Conservation (phyloP, 2,329 filamentous ascomycete genomes). For the Aureobasidium sp. region DNA sequence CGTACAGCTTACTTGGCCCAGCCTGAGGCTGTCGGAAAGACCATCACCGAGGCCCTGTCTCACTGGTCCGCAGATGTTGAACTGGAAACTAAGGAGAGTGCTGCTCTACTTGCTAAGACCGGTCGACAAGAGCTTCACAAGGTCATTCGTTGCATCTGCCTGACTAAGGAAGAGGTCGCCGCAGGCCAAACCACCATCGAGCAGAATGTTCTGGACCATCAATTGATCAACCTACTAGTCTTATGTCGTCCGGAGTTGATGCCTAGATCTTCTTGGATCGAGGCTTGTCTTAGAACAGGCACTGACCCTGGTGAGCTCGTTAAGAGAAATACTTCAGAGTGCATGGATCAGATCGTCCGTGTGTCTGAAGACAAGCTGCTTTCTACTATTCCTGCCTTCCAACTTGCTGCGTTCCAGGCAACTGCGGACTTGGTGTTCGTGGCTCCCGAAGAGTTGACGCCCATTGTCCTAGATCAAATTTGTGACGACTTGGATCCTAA, state of each 20-base stretch:
- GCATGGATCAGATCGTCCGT: slow-evolving; percentile 61
- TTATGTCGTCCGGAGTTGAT: slow-evolving; percentile 73
- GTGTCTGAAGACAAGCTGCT: slow-evolving; percentile 33
- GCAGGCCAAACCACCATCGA: slow-evolving; percentile 40
- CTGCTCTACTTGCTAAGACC: slow-evolving; percentile 58
- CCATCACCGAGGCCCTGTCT: slow-evolving; percentile 71
- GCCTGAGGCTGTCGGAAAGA: slow-evolving; percentile 52
- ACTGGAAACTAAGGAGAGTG: slow-evolving; percentile 68
- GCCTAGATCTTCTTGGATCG: slow-evolving; percentile 78
- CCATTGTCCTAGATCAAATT: slow-evolving; percentile 68
- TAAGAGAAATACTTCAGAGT: slow-evolving; percentile 52
- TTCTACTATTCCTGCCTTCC: slow-evolving; percentile 45
- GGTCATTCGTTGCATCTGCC: slow-evolving; percentile 57
- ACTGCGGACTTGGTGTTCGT: slow-evolving; percentile 91
- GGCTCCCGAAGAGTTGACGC: slow-evolving; percentile 72
- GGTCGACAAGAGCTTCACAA: slow-evolving; percentile 57
- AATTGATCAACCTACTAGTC: slow-evolving; percentile 71
- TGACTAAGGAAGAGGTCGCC: slow-evolving; percentile 46
- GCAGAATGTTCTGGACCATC: slow-evolving; percentile 51
- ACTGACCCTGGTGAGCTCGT: slow-evolving; percentile 78
- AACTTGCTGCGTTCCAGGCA: slow-evolving; percentile 68
- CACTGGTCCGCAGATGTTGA: slow-evolving; percentile 65
- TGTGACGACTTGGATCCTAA: slow-evolving; percentile 62
- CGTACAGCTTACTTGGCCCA: slow-evolving; percentile 57
- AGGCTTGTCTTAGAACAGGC: slow-evolving; percentile 70